Base-by-base conservation (phyloP, 768 basidiomycete genomes). In the Pleurotus tuoliensis region DNA sequence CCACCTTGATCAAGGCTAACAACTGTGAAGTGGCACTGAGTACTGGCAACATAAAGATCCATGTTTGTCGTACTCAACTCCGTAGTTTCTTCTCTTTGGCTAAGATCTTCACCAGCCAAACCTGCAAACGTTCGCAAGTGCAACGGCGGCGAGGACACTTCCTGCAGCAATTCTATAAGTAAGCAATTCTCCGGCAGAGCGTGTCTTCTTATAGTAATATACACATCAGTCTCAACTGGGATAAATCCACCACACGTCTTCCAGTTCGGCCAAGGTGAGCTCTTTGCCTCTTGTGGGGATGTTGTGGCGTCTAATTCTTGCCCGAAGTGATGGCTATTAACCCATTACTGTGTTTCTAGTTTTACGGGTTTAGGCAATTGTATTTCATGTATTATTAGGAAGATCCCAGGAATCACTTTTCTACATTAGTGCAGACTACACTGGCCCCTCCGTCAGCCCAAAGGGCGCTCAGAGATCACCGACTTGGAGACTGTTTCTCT, bases 41-140 rank as follows among this genome's bases (percentile, higher is more conserved):
- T 83, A 77, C 60, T 82, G 81, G 82, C 72, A 82, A 47, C 77
- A 73, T 60, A 43, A 61, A 20, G 81, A 83, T 49, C 72, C 71
- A 18, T 65, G 64, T 65, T 46, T 25, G 58, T 56, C 49, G 9
- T 11, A 34, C 16, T 22, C 45, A 11, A 40, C 12, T 15, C 20
- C 16, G 24, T 53, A 11, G 38, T 24, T 1, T 24, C 24, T 25
- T 27, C 25, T n/a, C 15, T 44, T 53, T 5, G n/a, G 5, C 46
- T 47, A 8, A 20, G 15, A 8, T 20, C 12, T 24, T 16, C 18
- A 41, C 24, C 34, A 70, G 65, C 78, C 66, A 58, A 69, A 15
- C 63, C 71, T 1, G 66, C 67, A 38, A 76, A 73, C 41, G 72
- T 75, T 41, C 75, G 67, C 48, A 72, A 71, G 48, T 80, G 77